These are phyloP conservation scores for Hypoxylon sp. DNA, from an alignment of 2,329 filamentous ascomycete species.

Conservation along the genomic window DNA sequence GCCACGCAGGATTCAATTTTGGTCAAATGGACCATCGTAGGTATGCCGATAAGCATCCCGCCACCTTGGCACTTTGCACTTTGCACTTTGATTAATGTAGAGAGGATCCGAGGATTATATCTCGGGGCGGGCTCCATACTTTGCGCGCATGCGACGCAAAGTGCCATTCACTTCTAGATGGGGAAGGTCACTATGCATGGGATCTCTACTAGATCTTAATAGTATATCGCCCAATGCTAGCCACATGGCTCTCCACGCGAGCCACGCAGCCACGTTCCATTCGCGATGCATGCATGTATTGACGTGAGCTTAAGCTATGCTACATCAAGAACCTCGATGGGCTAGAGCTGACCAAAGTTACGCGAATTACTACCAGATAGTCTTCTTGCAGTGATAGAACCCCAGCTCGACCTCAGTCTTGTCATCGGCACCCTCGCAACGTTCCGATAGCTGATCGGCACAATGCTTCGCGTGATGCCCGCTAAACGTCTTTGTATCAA, in stretches of 20 bases:
- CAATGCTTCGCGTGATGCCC: slow-evolving; percentile 22
- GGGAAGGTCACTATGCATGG: slow-evolving; percentile 10
- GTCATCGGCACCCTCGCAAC: slow-evolving; percentile 29
- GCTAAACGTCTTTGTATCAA: slow-evolving; percentile 41
- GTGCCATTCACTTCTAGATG: not conserved
- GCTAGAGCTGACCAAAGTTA: not conserved
- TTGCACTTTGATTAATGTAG: not conserved
- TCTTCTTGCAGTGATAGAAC: slow-evolving; percentile 40
- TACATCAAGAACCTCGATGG: not conserved
- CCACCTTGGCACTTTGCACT: not conserved
- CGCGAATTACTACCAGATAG: slow-evolving; percentile 25
- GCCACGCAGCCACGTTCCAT: no score
- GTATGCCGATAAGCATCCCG: not conserved
- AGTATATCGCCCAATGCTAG: not conserved
- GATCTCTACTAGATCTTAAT: not conserved
- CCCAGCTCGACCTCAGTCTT: slow-evolving; percentile 34
- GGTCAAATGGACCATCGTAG: not conserved
- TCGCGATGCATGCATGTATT: slow-evolving; percentile 8
- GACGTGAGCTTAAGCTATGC: slow-evolving; percentile 1
- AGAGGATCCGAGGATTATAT: not conserved
- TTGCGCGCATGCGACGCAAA: not conserved
- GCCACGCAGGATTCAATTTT: not conserved
- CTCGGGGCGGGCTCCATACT: not conserved
- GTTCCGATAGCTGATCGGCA: slow-evolving; percentile 29
- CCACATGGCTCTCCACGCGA: slow-evolving; percentile 5